Percentiles rank a stretch among this genome's conserved stretches.
Conservation (phyloP, 2,329 filamentous ascomycete genomes). For the Byssochlamys sp. region DNA sequence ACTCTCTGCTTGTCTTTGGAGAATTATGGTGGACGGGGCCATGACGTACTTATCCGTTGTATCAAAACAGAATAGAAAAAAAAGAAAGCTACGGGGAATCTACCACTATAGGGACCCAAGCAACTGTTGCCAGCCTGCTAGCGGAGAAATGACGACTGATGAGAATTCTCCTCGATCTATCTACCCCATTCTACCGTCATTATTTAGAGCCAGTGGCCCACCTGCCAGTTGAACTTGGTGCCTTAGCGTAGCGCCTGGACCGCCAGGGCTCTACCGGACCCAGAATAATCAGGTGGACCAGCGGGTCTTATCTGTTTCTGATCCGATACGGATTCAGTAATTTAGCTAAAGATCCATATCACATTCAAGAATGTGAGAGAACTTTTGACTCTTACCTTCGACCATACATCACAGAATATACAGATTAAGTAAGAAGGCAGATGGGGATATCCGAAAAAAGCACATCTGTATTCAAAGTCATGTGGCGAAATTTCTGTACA, state of each 20-base stretch:
- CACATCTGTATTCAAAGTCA: background rate
- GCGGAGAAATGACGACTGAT: background rate
- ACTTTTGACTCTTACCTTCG: background rate
- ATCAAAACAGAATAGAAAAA: background rate
- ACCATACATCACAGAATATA: background rate
- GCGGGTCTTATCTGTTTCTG: background rate
- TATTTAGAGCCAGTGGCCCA: background rate
- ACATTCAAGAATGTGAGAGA: background rate
- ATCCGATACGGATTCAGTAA: background rate
- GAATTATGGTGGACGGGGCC: background rate
- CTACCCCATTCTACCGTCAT: background rate
- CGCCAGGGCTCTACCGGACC: background rate
- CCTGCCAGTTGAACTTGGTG: background rate
- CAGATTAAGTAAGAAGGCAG: background rate
- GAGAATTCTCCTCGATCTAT: background rate
- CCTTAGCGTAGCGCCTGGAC: background rate
- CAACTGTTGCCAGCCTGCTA: background rate
- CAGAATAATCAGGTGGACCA: background rate
- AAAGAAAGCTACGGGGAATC: background rate
- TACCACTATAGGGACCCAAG: background rate
- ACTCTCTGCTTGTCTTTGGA: background rate
- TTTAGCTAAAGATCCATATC: no score
- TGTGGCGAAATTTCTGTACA: background rate
- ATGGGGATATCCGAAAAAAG: background rate
- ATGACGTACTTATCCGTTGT: background rate